These are phyloP conservation scores for Candida tallmaniae DNA, from an alignment of 805 yeast genomes.

Conservation along the genomic window DNA sequence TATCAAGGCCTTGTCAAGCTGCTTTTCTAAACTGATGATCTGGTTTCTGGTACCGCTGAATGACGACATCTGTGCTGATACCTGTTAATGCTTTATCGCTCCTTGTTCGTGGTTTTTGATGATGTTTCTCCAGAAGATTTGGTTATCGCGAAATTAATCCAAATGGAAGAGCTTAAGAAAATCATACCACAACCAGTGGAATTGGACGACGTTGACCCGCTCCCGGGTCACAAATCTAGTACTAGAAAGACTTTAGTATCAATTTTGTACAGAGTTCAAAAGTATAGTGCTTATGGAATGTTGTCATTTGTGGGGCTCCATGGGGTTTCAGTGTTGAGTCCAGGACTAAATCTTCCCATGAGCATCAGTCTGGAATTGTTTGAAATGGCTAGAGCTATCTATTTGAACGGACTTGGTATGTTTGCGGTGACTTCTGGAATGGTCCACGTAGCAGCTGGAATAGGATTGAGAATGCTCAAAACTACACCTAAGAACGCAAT, in stretches of 20 bases:
- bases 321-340: conserved; percentile 49
- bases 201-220: not conserved
- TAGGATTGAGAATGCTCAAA: conserved; percentile 37
- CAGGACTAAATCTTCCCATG: conserved; percentile 43
- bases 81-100: not conserved
- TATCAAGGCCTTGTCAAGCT: conserved; percentile 54
- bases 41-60: conserved; percentile 68
- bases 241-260: conserved; percentile 2
- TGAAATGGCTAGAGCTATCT: conserved; percentile 57
- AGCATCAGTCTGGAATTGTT: conserved; percentile 49
- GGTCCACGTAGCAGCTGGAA: conserved; percentile 52
- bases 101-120: too few relatives aligned
- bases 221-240: not conserved
- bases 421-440: conserved; percentile 43
- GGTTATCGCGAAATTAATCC: not conserved
- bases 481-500: conserved; percentile 5
- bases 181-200: conserved; percentile 11
- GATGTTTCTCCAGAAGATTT: not conserved
- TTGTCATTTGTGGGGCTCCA: conserved; percentile 56
- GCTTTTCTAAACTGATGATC: conserved; percentile 65
- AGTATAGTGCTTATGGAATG: conserved; percentile 58
- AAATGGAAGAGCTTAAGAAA: conserved; percentile 1
- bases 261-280: conserved; percentile 37
- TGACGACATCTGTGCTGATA: conserved; percentile 25
- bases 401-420: conserved; percentile 54